These are phyloP conservation scores for Eimeria tenella DNA, from an alignment of 169 alveolate species.

Conservation along the genomic window DNA sequence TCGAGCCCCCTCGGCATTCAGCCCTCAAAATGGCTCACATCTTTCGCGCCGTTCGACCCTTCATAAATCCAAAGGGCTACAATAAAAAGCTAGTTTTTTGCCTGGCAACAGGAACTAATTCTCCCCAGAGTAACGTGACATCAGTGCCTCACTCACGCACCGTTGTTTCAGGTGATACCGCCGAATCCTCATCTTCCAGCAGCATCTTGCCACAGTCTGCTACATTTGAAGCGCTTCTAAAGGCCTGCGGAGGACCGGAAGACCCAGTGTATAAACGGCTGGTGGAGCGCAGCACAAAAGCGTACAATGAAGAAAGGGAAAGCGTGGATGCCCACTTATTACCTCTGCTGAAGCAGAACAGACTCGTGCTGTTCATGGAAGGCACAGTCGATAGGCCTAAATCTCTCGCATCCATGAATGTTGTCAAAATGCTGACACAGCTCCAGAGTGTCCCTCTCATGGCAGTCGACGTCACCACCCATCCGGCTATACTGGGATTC, in stretches of 20 bases:
- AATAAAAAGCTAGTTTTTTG: background rate
- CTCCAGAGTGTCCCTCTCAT: conserved; percentile 74
- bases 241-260: background rate
- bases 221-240: conserved; percentile 12
- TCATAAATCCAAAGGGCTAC: conserved; percentile 25
- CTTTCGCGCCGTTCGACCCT: conserved; percentile 14
- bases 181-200: background rate
- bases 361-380: conserved; percentile 76
- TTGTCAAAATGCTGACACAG: conserved; percentile 78
- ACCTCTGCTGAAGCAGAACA: conserved; percentile 70
- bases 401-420: conserved; percentile 57
- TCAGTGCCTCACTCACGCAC: background rate
- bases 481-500: conserved; percentile 76
- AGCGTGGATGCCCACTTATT: conserved; percentile 57
- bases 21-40: conserved; percentile 13
- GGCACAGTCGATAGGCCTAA: conserved; percentile 73
- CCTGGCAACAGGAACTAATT: background rate
- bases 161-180: background rate
- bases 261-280: conserved; percentile 19
- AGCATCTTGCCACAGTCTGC: background rate
- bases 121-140: background rate
- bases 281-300: conserved; percentile 43
- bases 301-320: conserved; percentile 30
- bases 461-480: conserved; percentile 74
- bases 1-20: background rate